Conservation (phyloP, 805 yeast genomes). For the Candida tibetensis region DNA sequence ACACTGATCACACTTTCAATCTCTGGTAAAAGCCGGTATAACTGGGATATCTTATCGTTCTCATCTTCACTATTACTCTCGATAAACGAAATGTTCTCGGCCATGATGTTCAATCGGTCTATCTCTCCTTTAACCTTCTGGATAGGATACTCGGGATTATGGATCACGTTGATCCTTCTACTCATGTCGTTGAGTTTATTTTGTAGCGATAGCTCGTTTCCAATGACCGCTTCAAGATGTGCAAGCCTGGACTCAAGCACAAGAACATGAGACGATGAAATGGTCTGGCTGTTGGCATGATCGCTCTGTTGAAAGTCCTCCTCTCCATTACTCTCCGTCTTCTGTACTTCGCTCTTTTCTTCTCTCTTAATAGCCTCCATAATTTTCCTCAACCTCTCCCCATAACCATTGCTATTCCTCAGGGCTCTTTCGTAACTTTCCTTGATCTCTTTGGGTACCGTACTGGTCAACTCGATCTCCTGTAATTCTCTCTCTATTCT, state of each 20-base stretch:
- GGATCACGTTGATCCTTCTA: conserved; percentile 32
- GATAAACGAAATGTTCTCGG: conserved; percentile 18
- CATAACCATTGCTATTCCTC: neutral
- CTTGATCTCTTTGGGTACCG: neutral
- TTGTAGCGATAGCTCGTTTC: conserved; percentile 21
- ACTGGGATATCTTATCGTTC: conserved; percentile 23
- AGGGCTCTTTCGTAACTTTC: neutral
- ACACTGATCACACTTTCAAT: conserved; percentile 19
- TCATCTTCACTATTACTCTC: conserved; percentile 7
- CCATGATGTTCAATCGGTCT: conserved; percentile 19
- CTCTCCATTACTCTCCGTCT: neutral
- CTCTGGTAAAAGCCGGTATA: conserved; percentile 24
- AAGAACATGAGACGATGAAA: conserved; percentile 12
- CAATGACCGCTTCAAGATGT: conserved; percentile 21
- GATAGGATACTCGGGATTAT: conserved; percentile 33
- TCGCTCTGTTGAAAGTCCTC: conserved; percentile 1
- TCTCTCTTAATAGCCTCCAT: conserved; percentile 2
- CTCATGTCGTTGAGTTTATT: conserved; percentile 28
- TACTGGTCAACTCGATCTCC: conserved; percentile 23
- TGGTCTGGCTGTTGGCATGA: neutral
- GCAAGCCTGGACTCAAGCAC: conserved; percentile 26
- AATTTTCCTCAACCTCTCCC: neutral
- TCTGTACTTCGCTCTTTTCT: conserved; percentile 1
- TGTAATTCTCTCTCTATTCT: conserved; percentile 39
- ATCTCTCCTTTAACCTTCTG: conserved; percentile 24